phyloP scores from a whole-genome alignment of 306 rosid genomes.

The Boehmeria nivea region DNA sequence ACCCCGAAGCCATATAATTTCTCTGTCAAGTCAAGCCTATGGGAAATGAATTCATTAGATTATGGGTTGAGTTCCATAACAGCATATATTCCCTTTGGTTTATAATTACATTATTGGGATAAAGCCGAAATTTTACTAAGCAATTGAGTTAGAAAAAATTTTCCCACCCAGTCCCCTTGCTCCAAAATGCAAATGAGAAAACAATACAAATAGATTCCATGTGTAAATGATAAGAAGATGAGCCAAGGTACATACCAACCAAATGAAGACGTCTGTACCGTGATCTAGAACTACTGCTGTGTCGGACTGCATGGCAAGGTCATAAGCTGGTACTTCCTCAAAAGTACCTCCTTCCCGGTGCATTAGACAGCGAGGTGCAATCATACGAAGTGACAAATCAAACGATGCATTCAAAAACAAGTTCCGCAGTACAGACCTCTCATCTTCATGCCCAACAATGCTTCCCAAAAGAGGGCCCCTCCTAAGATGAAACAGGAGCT shows the following conservation, averaged over 20 bases:
- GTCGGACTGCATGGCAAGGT: slow-evolving; percentile 95
- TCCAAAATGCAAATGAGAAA: slow-evolving; percentile 3
- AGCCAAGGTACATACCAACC: slow-evolving; percentile 62
- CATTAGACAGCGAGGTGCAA: slow-evolving; percentile 93
- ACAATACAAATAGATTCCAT: slow-evolving; percentile 9
- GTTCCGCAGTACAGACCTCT: slow-evolving; percentile 79
- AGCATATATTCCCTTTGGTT: too few relatives aligned
- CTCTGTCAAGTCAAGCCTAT: not conserved
- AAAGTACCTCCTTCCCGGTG: slow-evolving; percentile 90
- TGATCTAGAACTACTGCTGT: slow-evolving; percentile 91
- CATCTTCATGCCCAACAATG: slow-evolving; percentile 95
- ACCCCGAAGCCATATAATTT: not conserved
- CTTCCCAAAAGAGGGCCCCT: slow-evolving; percentile 87
- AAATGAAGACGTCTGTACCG: slow-evolving; percentile 91
- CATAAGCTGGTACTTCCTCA: slow-evolving; percentile 91
- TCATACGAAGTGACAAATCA: slow-evolving; percentile 89
- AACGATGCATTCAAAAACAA: slow-evolving; percentile 85
- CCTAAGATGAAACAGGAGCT: slow-evolving; percentile 82
- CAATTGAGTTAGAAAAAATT: too few relatives aligned
- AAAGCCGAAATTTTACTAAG: too few relatives aligned
- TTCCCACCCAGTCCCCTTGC: not conserved
- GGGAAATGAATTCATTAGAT: too few relatives aligned
- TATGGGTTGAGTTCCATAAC: too few relatives aligned
- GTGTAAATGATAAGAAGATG: not conserved
- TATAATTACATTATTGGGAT: too few relatives aligned